phyloP scores from a whole-genome alignment of 495 filamentous ascomycete species.

The Pyronema domesticum region DNA sequence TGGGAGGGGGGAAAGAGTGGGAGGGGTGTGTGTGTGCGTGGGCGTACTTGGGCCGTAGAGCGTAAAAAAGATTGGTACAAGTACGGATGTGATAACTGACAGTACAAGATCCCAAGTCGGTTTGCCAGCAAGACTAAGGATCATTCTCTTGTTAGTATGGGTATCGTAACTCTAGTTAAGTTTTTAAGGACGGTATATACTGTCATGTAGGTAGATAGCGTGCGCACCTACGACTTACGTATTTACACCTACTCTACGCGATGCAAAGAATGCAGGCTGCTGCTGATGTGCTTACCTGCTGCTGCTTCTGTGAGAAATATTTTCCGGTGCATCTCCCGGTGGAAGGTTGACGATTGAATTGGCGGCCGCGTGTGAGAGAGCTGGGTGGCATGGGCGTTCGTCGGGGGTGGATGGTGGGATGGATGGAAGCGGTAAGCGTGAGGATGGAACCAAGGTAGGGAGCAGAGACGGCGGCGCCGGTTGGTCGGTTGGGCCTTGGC shows the following conservation, averaged over 20 bases:
- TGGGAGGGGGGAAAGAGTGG: not conserved
- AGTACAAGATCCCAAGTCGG: no score
- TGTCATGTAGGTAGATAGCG: not conserved
- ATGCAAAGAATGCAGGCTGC: not conserved
- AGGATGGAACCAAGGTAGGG: not conserved
- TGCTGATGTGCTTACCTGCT: no score
- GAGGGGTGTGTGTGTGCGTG: no score
- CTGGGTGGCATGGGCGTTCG: not conserved
- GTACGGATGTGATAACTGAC: no score
- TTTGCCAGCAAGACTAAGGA: not conserved
- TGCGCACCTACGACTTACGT: not conserved
- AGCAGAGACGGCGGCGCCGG: not conserved
- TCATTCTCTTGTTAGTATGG: not conserved
- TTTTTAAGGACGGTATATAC: not conserved
- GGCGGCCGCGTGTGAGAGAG: not conserved
- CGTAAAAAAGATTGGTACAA: no score
- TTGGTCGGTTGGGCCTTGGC: not conserved
- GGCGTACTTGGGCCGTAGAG: no score
- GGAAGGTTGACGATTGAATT: not conserved
- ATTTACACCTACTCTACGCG: not conserved
- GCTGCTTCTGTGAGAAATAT: not conserved
- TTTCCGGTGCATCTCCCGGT: not conserved
- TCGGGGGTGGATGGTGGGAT: not conserved
- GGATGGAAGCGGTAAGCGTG: not conserved
- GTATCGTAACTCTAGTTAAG: not conserved